Conservation (phyloP, 495 filamentous ascomycete species). For the Jackrogersella minutella region DNA sequence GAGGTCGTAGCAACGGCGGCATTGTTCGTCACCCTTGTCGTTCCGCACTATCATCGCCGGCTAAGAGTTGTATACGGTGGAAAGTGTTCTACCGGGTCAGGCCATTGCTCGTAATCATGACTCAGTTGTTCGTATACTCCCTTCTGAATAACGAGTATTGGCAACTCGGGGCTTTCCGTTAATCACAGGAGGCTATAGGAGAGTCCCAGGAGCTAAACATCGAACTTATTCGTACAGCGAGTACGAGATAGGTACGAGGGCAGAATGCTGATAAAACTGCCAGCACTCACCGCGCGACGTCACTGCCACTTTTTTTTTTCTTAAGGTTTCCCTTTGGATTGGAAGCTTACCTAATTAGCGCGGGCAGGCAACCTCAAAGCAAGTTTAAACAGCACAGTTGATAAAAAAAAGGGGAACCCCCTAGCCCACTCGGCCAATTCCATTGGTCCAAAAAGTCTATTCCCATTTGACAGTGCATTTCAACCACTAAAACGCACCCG, state of each 20-base stretch:
- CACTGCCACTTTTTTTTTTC: slow-evolving; percentile 8
- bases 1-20: background rate
- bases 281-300: slow-evolving; percentile 9
- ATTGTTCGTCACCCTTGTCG: slow-evolving; percentile 3
- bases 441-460: slow-evolving; percentile 7
- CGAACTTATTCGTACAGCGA: background rate
- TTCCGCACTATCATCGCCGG: background rate
- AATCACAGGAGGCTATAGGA: background rate
- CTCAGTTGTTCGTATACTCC: background rate
- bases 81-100: background rate
- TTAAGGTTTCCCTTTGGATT: background rate
- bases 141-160: background rate
- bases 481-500: slow-evolving; percentile 1
- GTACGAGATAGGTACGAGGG: slow-evolving; percentile 1
- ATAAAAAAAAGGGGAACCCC: slow-evolving; percentile 14
- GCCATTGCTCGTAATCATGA: slow-evolving; percentile 5
- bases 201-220: no score
- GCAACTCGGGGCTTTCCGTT: background rate
- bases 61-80: background rate
- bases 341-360: slow-evolving; percentile 9
- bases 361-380: background rate
- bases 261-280: background rate
- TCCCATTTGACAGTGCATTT: background rate
- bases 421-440: background rate
- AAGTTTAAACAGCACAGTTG: background rate